Conservation (phyloP, 2,329 filamentous ascomycete species). For the Stagonosporopsis tanaceti region DNA sequence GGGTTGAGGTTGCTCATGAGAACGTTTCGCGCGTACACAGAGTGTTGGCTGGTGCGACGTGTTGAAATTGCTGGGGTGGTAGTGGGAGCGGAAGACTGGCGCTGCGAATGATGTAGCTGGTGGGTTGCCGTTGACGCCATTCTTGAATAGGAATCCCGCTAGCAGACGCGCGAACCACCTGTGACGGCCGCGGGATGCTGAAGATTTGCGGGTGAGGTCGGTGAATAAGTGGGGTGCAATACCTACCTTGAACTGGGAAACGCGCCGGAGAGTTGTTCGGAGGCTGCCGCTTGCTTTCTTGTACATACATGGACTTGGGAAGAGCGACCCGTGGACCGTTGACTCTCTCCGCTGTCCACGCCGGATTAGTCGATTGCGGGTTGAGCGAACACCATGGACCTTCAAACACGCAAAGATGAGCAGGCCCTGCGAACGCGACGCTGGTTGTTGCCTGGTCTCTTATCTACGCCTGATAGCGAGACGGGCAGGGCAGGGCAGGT, state of each 20-base stretch:
- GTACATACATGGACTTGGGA: neutral
- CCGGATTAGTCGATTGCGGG: conserved; percentile 13
- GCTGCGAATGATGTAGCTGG: conserved; percentile 26
- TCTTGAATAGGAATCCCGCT: conserved; percentile 10
- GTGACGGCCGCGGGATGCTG: conserved; percentile 9
- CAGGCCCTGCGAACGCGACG: conserved; percentile 4
- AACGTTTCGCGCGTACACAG: conserved; percentile 59
- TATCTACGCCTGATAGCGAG: conserved; percentile 14
- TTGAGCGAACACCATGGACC: conserved; percentile 4
- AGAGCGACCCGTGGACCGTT: conserved; percentile 7
- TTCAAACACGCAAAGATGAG: conserved; percentile 16
- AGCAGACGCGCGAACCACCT: conserved; percentile 9
- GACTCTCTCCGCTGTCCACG: conserved; percentile 14
- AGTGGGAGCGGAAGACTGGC: conserved; percentile 33
- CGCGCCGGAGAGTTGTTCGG: conserved; percentile 9
- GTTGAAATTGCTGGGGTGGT: conserved; percentile 21
- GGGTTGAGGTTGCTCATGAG: conserved; percentile 56
- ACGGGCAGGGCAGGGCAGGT: conserved; percentile 1
- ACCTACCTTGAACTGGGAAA: neutral
- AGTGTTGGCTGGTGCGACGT: conserved; percentile 56
- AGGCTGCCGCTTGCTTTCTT: conserved; percentile 7
- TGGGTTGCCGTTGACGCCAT: conserved; percentile 24
- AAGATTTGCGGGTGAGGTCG: conserved; percentile 3
- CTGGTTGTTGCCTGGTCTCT: conserved; percentile 14
- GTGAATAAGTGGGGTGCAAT: neutral